Conservation (phyloP, 1,284 basidiomycete genomes). For the Cutaneotrichosporon arboriforme region DNA sequence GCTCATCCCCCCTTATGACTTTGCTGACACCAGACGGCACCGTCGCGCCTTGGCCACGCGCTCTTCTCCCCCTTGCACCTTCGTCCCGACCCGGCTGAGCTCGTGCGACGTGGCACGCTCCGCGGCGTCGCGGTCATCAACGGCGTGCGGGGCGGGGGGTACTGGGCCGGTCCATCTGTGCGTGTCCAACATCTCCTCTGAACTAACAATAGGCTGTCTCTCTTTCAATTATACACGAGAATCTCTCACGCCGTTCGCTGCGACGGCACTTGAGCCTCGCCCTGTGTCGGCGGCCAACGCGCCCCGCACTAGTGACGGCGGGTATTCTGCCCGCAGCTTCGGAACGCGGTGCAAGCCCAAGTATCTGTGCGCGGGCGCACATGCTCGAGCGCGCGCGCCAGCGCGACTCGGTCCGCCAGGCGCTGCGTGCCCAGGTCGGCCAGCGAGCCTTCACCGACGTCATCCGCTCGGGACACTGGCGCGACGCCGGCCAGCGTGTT, state of each 20-base stretch:
- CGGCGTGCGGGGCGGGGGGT: conserved; percentile 14
- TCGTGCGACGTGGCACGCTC: conserved; percentile 24
- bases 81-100: conserved; percentile 22
- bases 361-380: conserved; percentile 17
- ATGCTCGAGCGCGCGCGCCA: conserved; percentile 12
- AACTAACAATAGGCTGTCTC: conserved; percentile 20
- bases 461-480: conserved; percentile 1
- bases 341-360: not conserved
- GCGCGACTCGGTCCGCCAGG: conserved; percentile 13
- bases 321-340: conserved; percentile 17
- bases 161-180: conserved; percentile 22
- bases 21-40: conserved; percentile 18
- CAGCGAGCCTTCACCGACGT: conserved; percentile 9
- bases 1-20: too few species aligned
- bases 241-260: conserved; percentile 10
- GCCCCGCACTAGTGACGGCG: conserved; percentile 8
- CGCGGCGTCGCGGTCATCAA: conserved; percentile 22
- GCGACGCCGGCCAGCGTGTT: conserved; percentile 13
- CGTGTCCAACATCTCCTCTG: conserved; percentile 1
- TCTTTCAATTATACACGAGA: conserved; percentile 20
- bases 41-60: conserved; percentile 17
- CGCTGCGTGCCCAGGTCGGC: conserved; percentile 10
- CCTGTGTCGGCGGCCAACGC: conserved; percentile 12
- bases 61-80: conserved; percentile 20
- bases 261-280: conserved; percentile 14